Conservation (phyloP, 495 filamentous ascomycete genomes). For the Oidiodendron maius region DNA sequence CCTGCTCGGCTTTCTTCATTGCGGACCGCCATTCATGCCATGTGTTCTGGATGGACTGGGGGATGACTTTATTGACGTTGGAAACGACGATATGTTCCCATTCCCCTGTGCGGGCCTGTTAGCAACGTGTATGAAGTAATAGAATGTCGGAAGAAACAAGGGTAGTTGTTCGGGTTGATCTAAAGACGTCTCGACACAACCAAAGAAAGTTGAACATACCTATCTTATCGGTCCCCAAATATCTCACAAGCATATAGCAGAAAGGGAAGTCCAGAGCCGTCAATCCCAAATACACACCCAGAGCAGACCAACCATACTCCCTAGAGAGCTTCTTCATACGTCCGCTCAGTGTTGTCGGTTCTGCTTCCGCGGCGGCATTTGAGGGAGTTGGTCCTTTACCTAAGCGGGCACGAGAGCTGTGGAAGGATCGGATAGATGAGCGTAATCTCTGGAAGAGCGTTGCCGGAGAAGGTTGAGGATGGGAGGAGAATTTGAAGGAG, state of each 20-base stretch:
- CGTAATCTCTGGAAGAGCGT: conserved; percentile 6
- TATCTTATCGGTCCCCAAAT: conserved; percentile 78
- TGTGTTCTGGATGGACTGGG: conserved; percentile 37
- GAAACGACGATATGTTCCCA: conserved; percentile 45
- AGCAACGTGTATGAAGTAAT: conserved; percentile 5
- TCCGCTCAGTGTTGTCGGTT: conserved; percentile 54
- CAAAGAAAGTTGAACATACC: conserved; percentile 38
- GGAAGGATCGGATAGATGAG: conserved; percentile 14
- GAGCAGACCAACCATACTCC: conserved; percentile 90
- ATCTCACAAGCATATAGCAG: conserved; percentile 81
- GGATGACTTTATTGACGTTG: conserved; percentile 41
- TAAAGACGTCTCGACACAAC: too few relatives aligned
- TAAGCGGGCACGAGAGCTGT: conserved; percentile 11
- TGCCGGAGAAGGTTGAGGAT: conserved; percentile 9
- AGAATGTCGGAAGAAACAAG: not conserved
- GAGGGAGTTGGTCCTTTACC: conserved; percentile 8
- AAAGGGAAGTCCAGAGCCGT: conserved; percentile 91
- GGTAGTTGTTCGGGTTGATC: not conserved
- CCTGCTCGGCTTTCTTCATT: conserved; percentile 27
- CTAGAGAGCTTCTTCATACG: conserved; percentile 75
- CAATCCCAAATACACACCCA: conserved; percentile 83
- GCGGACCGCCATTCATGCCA: conserved; percentile 36
- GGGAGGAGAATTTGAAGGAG: conserved; percentile 16
- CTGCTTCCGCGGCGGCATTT: conserved; percentile 13
- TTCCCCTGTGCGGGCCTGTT: conserved; percentile 29